A percentile compares a stretch with the other conserved stretches of the same genome.
Conservation (phyloP, 2,329 filamentous ascomycete genomes). For the Pyricularia sp. region DNA sequence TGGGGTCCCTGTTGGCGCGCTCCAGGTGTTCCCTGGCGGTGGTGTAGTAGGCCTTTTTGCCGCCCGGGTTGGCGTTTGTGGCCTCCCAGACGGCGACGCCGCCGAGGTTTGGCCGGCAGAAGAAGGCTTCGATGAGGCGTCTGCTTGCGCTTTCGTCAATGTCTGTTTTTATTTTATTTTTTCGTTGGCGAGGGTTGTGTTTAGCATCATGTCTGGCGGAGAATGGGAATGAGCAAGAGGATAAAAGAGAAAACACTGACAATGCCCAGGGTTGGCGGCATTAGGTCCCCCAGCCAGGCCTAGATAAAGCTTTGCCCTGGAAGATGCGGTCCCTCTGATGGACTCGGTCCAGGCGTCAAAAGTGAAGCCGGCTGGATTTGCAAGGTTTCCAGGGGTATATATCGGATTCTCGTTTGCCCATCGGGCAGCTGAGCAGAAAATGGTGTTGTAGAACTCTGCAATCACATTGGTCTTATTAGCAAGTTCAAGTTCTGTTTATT, state of each 20-base stretch:
- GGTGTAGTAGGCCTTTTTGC: neutral
- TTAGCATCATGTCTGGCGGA: neutral
- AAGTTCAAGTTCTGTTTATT: neutral
- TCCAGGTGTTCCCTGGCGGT: neutral
- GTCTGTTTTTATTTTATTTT: conserved; percentile 8
- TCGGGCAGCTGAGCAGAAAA: conserved; percentile 17
- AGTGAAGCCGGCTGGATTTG: conserved; percentile 22
- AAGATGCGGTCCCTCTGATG: conserved; percentile 21
- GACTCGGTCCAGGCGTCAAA: conserved; percentile 27
- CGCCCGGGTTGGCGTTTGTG: conserved; percentile 9
- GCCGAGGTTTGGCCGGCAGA: conserved; percentile 25
- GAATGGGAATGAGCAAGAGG: neutral
- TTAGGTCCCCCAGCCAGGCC: conserved; percentile 24
- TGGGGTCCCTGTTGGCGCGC: neutral
- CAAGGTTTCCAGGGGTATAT: conserved; percentile 13
- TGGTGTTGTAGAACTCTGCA: conserved; percentile 34
- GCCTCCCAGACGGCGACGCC: conserved; percentile 35
- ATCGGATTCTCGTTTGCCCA: conserved; percentile 19
- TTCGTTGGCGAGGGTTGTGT: neutral
- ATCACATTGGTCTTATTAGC: neutral
- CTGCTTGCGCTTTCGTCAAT: conserved; percentile 17
- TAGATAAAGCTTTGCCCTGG: conserved; percentile 30
- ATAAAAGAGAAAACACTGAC: too few species aligned
- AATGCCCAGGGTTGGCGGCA: conserved; percentile 18
- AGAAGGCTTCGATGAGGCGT: conserved; percentile 24